Evolutionary conservation across 352 stramenopile species (phyloP), one percentile per base, ranked within the genome.

Genomic region (Phytophthora megakarya): DNA sequence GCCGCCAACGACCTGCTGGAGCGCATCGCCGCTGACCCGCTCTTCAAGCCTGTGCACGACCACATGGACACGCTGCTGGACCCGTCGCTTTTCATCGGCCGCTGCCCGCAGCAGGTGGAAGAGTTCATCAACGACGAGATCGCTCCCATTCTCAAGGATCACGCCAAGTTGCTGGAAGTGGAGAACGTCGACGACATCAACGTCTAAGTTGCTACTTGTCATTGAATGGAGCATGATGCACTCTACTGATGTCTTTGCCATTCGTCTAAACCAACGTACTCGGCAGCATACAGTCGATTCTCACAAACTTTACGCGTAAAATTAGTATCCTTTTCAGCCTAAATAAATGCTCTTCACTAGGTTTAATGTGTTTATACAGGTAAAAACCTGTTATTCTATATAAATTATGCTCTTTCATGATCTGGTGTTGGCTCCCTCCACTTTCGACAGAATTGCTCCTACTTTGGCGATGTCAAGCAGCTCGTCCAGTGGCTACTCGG

Each of bases 1-100:
- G 97, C 97, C 39, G 77, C 94, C 30, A 99, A 99, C 74, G 97
- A 99, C 73, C 76, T 99, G 44, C 73, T 99, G 72, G 93, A 99
- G 62, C 92, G 97, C 38, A 99, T 99, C 61, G 89, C 87, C 5
- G 87, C 81, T 22, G 97, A 99, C 78, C 75, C 88, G 12, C 72
- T 97, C 33, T 99, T 99, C 74, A 81, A 86, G 69, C 74, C 95
- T 18, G 93, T 99, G 35, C 97, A 99, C 75, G 89, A 92, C 70
- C 95, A 97, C 65, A 86, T 99, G 63, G 91, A 99, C 66, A 71
- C 75, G 26, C 79, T 99, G 54, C 76, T 99, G 33, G 96, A 99
- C 86, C 97, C 97, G 30, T 94, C 84, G 64, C 85, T 98, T 35
- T 99, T 99, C 81, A 92, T 99, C 61, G 97, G 97, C n/a, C 89